Percentiles rank a stretch among this genome's conserved stretches.
Evolutionary conservation across 2,329 filamentous ascomycete genomes (phyloP).

Genomic region (Dichotomopilus funicola): DNA sequence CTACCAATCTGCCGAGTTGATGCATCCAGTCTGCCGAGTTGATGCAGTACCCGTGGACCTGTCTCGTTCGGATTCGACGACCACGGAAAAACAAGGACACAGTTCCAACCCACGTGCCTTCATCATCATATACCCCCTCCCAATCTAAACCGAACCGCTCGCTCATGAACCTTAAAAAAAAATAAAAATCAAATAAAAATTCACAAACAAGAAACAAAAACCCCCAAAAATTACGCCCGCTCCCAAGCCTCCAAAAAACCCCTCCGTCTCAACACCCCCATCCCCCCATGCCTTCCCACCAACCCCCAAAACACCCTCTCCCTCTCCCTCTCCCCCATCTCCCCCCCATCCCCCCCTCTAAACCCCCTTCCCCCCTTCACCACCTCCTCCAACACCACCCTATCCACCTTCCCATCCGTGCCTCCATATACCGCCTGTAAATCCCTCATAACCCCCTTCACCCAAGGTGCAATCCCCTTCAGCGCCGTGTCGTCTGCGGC

Average conservation of each 20-base stretch:
- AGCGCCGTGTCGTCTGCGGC: neutral
- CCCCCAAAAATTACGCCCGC: neutral
- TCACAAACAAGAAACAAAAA: neutral
- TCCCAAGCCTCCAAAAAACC: slow-evolving; percentile 21
- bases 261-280: slow-evolving; percentile 24
- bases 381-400: neutral
- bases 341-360: neutral
- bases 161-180: too few relatives aligned
- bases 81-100: too few relatives aligned
- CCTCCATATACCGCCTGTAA: too few relatives aligned
- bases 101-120: too few relatives aligned
- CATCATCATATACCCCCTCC: too few relatives aligned
- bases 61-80: too few relatives aligned
- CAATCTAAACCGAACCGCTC: too few relatives aligned
- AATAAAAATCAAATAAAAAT: too few relatives aligned
- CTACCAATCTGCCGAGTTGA: too few relatives aligned
- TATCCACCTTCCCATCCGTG: too few relatives aligned
- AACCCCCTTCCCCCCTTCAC: neutral
- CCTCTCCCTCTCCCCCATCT: slow-evolving; percentile 5
- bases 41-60: too few relatives aligned
- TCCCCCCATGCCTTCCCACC: slow-evolving; percentile 26
- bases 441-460: neutral
- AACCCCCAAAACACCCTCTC: slow-evolving; percentile 16
- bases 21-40: too few relatives aligned
- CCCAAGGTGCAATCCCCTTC: slow-evolving; percentile 12